phyloP scores from a whole-genome alignment of 768 basidiomycete species.

The Cytidiella melzeri region DNA sequence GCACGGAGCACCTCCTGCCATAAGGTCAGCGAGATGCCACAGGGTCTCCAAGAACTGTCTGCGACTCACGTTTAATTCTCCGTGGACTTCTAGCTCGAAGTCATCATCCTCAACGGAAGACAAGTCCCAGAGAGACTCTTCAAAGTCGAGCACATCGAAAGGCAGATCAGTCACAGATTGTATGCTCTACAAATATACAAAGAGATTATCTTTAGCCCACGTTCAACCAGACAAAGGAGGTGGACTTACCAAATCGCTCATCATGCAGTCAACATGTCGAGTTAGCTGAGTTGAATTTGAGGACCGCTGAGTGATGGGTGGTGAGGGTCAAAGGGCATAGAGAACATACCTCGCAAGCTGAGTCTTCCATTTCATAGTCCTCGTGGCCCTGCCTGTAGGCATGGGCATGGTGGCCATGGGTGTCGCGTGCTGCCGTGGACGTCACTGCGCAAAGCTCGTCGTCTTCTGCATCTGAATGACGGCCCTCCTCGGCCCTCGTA shows the following conservation, averaged over 20 bases:
- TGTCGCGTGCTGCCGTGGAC: background rate
- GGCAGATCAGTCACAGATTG: background rate
- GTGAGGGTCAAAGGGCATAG: background rate
- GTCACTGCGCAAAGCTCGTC: background rate
- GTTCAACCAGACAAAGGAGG: background rate
- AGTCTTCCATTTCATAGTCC: background rate
- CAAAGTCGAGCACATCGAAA: too few species aligned
- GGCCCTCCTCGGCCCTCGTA: background rate
- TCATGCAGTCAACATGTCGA: background rate
- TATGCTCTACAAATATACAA: background rate
- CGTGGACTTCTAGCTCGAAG: background rate
- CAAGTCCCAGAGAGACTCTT: too few species aligned
- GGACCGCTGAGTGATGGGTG: background rate
- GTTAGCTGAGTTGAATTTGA: background rate
- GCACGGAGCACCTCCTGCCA: constrained; percentile 15
- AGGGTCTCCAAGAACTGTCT: background rate
- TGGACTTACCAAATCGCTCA: background rate
- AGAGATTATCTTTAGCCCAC: background rate
- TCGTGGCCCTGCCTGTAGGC: background rate
- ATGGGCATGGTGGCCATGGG: background rate
- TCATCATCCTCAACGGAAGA: too few species aligned
- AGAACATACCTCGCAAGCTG: background rate
- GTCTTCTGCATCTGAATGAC: background rate
- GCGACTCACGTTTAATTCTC: background rate
- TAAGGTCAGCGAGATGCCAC: background rate